A percentile compares a stretch with the other conserved stretches of the same genome.
Conservation (phyloP, 345 rosid species). For the Hypericum perforatum region DNA sequence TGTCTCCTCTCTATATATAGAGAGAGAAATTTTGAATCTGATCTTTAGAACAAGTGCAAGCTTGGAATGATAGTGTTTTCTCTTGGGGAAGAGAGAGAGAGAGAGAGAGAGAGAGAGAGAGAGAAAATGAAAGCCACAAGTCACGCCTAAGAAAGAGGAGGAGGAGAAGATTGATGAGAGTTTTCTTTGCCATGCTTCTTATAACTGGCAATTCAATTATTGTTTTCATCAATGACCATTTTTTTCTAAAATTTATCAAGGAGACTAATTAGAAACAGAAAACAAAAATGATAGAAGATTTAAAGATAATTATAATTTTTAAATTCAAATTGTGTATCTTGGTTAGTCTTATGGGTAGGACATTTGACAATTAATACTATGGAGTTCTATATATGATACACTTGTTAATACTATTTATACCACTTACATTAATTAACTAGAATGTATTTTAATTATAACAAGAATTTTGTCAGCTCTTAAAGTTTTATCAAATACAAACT, state of each 20-base stretch:
- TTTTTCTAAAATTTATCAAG: neutral
- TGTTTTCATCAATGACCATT: conserved; percentile 1
- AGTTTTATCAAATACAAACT: too few relatives aligned
- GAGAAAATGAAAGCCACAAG: conserved; percentile 45
- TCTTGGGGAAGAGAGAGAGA: neutral
- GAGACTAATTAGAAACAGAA: too few relatives aligned
- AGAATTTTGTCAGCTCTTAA: too few relatives aligned
- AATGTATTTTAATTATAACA: too few relatives aligned
- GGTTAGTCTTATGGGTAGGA: too few relatives aligned
- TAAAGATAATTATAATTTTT: too few relatives aligned
- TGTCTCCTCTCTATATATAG: conserved; percentile 15
- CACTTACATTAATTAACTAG: too few relatives aligned
- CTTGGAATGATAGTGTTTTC: conserved; percentile 21
- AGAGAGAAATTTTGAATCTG: neutral
- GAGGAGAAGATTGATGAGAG: conserved; percentile 11
- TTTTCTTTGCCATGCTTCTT: conserved; percentile 18
- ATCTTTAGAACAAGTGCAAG: conserved; percentile 17
- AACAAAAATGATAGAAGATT: too few relatives aligned
- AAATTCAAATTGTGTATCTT: too few relatives aligned
- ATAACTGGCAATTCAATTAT: conserved; percentile 22
- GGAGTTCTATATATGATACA: too few relatives aligned
- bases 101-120: conserved; percentile 10
- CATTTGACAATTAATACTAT: too few relatives aligned
- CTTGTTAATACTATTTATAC: too few relatives aligned
- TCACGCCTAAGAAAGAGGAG: conserved; percentile 39